Percentiles rank a stretch among this genome's conserved stretches.
Conservation (phyloP, 139 green algal genomes). For the Chloropicon primus region DNA sequence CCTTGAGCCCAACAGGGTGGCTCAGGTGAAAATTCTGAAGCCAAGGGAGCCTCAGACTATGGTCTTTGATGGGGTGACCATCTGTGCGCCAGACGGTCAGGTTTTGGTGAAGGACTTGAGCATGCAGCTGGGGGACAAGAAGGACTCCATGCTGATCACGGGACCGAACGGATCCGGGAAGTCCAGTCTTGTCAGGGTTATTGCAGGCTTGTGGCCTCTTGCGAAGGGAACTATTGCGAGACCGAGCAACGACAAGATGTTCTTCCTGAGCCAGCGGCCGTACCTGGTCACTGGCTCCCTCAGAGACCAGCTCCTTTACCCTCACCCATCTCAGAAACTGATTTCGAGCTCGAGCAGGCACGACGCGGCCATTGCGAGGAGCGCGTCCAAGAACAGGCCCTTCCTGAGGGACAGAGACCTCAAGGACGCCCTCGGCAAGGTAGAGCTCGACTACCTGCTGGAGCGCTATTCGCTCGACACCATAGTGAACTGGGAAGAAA, state of each 20-base stretch:
- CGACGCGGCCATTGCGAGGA: not conserved
- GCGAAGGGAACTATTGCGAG: not conserved
- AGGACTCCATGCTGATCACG: constrained; percentile 4
- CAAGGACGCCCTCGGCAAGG: constrained; percentile 7
- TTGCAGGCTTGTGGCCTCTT: constrained; percentile 13
- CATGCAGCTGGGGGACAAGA: constrained; percentile 24
- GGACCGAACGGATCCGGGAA: constrained; percentile 21
- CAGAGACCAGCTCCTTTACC: not conserved
- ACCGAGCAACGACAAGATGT: not conserved
- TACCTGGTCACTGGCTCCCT: constrained; percentile 82
- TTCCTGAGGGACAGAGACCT: not conserved
- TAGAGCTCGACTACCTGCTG: constrained; percentile 66
- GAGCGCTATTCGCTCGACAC: constrained; percentile 28
- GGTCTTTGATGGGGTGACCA: constrained; percentile 53
- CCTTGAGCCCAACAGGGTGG: not conserved
- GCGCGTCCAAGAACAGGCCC: not conserved
- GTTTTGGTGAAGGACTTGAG: constrained; percentile 66
- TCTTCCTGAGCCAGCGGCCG: constrained; percentile 85
- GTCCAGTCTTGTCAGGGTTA: constrained; percentile 12
- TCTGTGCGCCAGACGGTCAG: constrained; percentile 68
- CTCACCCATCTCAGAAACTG: not conserved
- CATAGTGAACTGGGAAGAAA: constrained; percentile 51
- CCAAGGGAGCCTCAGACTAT: constrained; percentile 24
- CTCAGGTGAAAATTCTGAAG: constrained; percentile 4
- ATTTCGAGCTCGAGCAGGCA: not conserved